Percentiles rank a stretch among this genome's conserved stretches.
These are phyloP conservation scores for Jackrogersella multiformis DNA, from an alignment of 495 filamentous ascomycete genomes.

Conservation along the genomic window DNA sequence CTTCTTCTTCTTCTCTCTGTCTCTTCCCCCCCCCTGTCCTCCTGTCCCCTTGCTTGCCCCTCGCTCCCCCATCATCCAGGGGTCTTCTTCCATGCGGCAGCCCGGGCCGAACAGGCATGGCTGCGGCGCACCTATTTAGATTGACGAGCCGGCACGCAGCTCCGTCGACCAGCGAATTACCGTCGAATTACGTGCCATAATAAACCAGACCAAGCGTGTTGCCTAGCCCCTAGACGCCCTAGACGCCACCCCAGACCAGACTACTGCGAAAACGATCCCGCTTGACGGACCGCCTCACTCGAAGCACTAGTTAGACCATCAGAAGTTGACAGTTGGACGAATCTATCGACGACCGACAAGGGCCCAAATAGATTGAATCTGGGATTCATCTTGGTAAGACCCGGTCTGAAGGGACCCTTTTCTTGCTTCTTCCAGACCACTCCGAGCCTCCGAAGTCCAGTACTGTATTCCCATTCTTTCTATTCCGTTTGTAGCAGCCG, in stretches of 20 bases:
- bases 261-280: constrained; percentile 7
- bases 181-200: no score
- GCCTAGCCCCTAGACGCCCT: constrained; percentile 6
- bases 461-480: constrained; percentile 6
- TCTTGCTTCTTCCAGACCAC: constrained; percentile 22
- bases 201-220: no score
- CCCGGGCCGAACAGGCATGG: constrained; percentile 47
- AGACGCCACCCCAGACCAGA: constrained; percentile 1
- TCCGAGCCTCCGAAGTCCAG: constrained; percentile 33
- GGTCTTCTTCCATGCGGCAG: constrained; percentile 43
- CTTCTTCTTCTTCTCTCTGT: not conserved
- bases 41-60: not conserved
- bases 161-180: constrained; percentile 43
- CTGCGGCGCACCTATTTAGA: constrained; percentile 42
- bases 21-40: not conserved
- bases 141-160: constrained; percentile 47
- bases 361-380: constrained; percentile 36
- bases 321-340: constrained; percentile 26
- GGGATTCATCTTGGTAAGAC: constrained; percentile 3
- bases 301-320: constrained; percentile 17
- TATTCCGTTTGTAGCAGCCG: constrained; percentile 29
- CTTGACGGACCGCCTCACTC: constrained; percentile 43
- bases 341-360: constrained; percentile 14
- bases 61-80: constrained; percentile 18
- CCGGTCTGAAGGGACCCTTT: not conserved